Base-by-base conservation (phyloP, 495 filamentous ascomycete genomes). In the Hyaloscypha variabilis region DNA sequence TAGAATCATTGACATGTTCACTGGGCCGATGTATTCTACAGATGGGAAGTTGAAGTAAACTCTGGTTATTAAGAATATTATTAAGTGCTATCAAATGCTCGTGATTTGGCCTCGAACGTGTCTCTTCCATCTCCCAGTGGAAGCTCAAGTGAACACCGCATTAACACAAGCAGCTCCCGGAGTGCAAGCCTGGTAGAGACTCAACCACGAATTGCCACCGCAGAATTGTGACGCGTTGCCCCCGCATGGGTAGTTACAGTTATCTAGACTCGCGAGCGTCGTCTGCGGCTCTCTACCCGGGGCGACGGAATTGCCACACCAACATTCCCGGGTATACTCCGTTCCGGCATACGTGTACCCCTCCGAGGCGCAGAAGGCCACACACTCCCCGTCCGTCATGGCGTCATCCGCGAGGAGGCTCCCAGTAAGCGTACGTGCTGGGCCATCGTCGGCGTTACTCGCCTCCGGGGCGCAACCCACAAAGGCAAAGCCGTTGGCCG, bases 311-410 rank as follows among this genome's bases (percentile, higher is more conserved):
- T 69, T 64, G 0, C 68, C 77, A 63, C 77, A 79, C 39, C 52
- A 71, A 26, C 67, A 58, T 60, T 84, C 80, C 42, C 79, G 71
- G 6, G 77, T 77, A 60, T 81, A 85, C 67, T 85, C 82, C 11
- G 78, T 78, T 6, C 77, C 82, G 67, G 74, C 81, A 58, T 77
- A 78, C 29, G 73, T 67, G 58, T 74, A 85, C 30, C 30, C 30
- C 30, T 34, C 5, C 2, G 74, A 76, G 2, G 76, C 74, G 74
- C 82, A 85, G 62, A 76, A 76, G 8, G 64, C 60, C 68, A 77
- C 77, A 68, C 82, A 85, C 1, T 64, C 67, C 63, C 82, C 79
- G 23, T 83, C 69, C 0, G 80, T 82, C 77, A 81, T 81, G 13
- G 67, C 70, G 62, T 83, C 77, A 58, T 78, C 77, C 14, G 77